phyloP scores from a whole-genome alignment of 139 green algal genomes.

The Chlorella sp. region DNA sequence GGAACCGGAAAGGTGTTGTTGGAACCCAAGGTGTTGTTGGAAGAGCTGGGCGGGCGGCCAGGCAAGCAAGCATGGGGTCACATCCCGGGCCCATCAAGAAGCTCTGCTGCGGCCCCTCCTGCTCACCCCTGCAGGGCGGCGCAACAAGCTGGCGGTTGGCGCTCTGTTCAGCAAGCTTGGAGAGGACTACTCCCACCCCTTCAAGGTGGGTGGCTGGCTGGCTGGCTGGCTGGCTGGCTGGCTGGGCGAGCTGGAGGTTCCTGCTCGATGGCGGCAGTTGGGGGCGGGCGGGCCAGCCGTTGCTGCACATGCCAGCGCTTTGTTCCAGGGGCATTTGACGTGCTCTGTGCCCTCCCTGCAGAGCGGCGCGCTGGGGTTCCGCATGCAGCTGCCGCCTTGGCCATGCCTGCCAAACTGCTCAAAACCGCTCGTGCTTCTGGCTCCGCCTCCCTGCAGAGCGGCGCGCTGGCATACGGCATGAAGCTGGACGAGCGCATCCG shows the following conservation, averaged over 20 bases:
- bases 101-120: no score
- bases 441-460: slow-evolving; percentile 3
- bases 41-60: no score
- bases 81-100: no score
- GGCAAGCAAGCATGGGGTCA: no score
- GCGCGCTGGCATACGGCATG: slow-evolving; percentile 46
- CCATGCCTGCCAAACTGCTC: background rate
- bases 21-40: no score
- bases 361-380: slow-evolving; percentile 23
- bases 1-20: no score
- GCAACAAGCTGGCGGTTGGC: slow-evolving; percentile 52
- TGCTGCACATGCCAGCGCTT: background rate
- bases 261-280: no score
- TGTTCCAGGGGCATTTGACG: no score
- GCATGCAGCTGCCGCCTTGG: background rate
- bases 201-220: slow-evolving; percentile 30
- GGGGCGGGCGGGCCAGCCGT: background rate
- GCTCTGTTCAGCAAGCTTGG: slow-evolving; percentile 49
- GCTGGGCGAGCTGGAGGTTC: no score
- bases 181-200: slow-evolving; percentile 57
- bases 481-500: slow-evolving; percentile 65
- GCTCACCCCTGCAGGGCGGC: background rate
- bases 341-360: no score
- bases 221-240: background rate
- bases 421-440: background rate